These are phyloP conservation scores for Axilococcus clingmanii DNA, from an alignment of 139 green algal species.

Conservation along the genomic window DNA sequence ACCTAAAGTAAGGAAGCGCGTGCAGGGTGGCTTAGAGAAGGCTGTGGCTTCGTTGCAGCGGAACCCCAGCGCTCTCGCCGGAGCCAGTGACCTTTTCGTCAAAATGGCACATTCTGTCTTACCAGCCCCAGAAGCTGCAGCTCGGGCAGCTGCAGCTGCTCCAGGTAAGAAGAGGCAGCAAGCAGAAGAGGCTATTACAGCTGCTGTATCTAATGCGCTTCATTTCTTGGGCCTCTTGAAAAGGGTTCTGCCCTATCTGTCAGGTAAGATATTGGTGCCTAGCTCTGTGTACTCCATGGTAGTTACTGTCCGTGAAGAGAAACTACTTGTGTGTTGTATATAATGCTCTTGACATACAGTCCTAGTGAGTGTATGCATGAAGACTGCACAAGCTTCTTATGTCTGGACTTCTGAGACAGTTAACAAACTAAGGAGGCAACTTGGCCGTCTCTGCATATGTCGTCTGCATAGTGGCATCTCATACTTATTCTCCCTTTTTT, in stretches of 20 bases:
- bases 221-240: slow-evolving; percentile 67
- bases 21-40: slow-evolving; percentile 36
- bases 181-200: slow-evolving; percentile 58
- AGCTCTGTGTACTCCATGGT: too few relatives aligned
- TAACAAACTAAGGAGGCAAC: too few relatives aligned
- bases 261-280: slow-evolving; percentile 17
- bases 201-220: slow-evolving; percentile 61
- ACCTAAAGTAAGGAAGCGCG: slow-evolving; percentile 66
- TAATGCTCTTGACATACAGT: slow-evolving; percentile 3
- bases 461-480: too few relatives aligned
- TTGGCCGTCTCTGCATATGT: too few relatives aligned
- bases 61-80: slow-evolving; percentile 12
- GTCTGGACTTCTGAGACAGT: too few relatives aligned
- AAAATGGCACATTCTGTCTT: slow-evolving; percentile 41
- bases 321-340: neutral
- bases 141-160: slow-evolving; percentile 50
- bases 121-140: slow-evolving; percentile 53
- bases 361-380: too few relatives aligned
- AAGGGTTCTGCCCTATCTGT: slow-evolving; percentile 41
- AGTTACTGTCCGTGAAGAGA: too few relatives aligned
- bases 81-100: slow-evolving; percentile 39
- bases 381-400: too few relatives aligned
- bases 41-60: slow-evolving; percentile 54
- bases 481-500: too few relatives aligned
- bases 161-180: slow-evolving; percentile 58